phyloP scores from a whole-genome alignment of 768 basidiomycete species.

The Psilocybe cubensis region DNA sequence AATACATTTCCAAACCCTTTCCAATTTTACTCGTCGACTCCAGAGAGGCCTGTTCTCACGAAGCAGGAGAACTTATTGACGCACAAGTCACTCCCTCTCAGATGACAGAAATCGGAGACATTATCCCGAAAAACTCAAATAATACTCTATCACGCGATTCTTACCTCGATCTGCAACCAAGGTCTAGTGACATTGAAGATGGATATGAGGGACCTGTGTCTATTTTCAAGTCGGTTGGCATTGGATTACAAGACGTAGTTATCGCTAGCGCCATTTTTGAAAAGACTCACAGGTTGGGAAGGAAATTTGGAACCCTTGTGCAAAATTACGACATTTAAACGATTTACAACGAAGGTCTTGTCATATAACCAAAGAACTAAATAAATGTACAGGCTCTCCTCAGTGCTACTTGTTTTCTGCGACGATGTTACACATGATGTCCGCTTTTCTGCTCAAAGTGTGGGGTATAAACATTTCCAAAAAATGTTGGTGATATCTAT shows the following conservation, averaged over 20 bases:
- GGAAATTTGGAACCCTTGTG: constrained; percentile 50
- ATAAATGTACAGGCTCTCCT: not conserved
- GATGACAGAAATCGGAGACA: constrained; percentile 73
- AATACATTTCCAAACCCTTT: not conserved
- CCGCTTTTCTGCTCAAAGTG: too few relatives aligned
- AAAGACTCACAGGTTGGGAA: constrained; percentile 51
- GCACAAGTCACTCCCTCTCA: constrained; percentile 41
- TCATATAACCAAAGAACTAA: not conserved
- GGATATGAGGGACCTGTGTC: constrained; percentile 54
- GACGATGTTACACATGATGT: too few relatives aligned
- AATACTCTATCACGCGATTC: constrained; percentile 9
- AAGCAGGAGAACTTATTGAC: constrained; percentile 83
- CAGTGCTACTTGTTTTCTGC: not conserved
- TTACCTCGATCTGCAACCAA: constrained; percentile 4
- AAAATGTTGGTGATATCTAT: too few relatives aligned
- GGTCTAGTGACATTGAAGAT: not conserved
- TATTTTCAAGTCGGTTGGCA: constrained; percentile 88
- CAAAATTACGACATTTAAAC: constrained; percentile 43
- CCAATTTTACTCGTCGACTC: constrained; percentile 75
- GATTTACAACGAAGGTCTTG: not conserved
- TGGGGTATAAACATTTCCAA: too few relatives aligned
- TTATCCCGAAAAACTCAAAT: constrained; percentile 37
- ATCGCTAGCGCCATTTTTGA: constrained; percentile 73
- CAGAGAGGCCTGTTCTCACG: constrained; percentile 63
- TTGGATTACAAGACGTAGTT: constrained; percentile 87